These are phyloP conservation scores for Tripterygium wilfordii DNA, from an alignment of 177 flowering plant species.

Conservation along the genomic window DNA sequence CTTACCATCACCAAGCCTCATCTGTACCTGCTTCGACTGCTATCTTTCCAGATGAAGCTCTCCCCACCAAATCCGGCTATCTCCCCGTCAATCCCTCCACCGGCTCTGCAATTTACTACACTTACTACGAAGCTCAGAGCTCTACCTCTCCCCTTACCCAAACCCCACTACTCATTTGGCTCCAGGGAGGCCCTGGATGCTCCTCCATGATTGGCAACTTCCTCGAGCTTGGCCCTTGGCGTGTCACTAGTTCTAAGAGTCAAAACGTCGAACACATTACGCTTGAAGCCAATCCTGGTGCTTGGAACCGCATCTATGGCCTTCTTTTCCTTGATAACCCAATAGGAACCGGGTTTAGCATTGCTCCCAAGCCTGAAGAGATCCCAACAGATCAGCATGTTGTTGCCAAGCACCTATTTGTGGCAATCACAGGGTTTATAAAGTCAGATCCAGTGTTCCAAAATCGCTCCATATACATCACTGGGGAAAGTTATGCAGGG, in stretches of 20 bases:
- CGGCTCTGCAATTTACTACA: slow-evolving; percentile 54
- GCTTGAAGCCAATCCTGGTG: slow-evolving; percentile 44
- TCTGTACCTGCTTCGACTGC: slow-evolving; percentile 8
- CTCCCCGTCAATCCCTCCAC: slow-evolving; percentile 41
- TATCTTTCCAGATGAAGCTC: slow-evolving; percentile 47
- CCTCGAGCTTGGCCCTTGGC: slow-evolving; percentile 74
- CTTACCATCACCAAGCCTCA: too few species aligned
- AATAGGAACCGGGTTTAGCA: slow-evolving; percentile 68
- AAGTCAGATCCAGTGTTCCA: too few species aligned
- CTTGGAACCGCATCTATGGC: slow-evolving; percentile 70
- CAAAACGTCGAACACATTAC: slow-evolving; percentile 2
- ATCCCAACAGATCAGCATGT: slow-evolving; percentile 55
- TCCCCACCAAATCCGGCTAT: slow-evolving; percentile 74
- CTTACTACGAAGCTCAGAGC: slow-evolving; percentile 67
- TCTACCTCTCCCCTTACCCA: slow-evolving; percentile 30
- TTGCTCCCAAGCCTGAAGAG: slow-evolving; percentile 41
- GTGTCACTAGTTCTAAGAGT: slow-evolving; percentile 9
- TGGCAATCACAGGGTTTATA: slow-evolving; percentile 41
- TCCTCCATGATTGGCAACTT: slow-evolving; percentile 73
- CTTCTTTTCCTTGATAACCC: slow-evolving; percentile 70
- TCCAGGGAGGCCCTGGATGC: slow-evolving; percentile 90
- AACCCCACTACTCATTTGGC: slow-evolving; percentile 75
- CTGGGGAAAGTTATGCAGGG: slow-evolving; percentile 91
- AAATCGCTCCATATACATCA: slow-evolving; percentile 65
- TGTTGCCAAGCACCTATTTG: slow-evolving; percentile 56